Conservation (phyloP, 2,329 filamentous ascomycete species). For the Akanthomyces lecanii region DNA sequence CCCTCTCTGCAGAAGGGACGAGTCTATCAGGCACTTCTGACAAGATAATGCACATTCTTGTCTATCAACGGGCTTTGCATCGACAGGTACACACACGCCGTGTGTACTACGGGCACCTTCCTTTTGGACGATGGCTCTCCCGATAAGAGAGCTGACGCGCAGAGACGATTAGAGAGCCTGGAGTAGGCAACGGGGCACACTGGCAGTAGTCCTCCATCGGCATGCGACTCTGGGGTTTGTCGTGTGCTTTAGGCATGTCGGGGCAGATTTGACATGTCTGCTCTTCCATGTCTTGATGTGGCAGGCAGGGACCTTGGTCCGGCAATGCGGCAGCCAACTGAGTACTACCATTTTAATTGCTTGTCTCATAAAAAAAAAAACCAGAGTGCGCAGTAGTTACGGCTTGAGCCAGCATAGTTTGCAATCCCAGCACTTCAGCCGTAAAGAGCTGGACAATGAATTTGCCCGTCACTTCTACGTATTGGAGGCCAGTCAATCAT, state of each 20-base stretch:
- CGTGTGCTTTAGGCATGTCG: background rate
- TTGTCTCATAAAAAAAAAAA: background rate
- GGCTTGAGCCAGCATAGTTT: background rate
- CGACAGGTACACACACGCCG: background rate
- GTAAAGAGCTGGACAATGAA: no score
- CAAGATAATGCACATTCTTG: background rate
- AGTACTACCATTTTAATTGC: background rate
- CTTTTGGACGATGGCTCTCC: no score
- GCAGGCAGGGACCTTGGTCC: background rate
- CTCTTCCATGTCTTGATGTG: no score
- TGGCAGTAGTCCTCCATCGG: background rate
- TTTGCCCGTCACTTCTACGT: no score
- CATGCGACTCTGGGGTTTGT: background rate
- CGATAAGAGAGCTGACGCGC: background rate
- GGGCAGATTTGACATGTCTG: background rate
- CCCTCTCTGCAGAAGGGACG: background rate
- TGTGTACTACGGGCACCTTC: no score
- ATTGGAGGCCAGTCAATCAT: no score
- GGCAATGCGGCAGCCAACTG: background rate
- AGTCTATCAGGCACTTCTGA: background rate
- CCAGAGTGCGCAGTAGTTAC: no score
- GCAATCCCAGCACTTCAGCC: background rate
- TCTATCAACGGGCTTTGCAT: background rate
- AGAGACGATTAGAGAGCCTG: background rate
- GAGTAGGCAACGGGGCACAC: background rate